phyloP scores from a whole-genome alignment of 169 alveolate genomes.

The Plasmodium yoelii region DNA sequence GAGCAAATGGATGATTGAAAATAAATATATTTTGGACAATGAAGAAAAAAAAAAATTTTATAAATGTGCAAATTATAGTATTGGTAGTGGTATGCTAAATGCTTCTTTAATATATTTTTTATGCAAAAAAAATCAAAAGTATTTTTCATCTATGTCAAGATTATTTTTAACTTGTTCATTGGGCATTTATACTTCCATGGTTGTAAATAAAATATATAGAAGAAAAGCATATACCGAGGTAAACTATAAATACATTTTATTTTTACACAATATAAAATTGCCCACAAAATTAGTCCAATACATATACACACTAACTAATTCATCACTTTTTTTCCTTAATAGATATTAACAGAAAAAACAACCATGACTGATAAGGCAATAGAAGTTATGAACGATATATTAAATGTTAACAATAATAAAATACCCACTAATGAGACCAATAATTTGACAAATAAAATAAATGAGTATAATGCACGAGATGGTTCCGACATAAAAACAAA shows the following conservation, averaged over 20 bases:
- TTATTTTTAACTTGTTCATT: conserved; percentile 54
- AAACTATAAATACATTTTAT: not conserved
- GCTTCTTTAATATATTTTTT: conserved; percentile 50
- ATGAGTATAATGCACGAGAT: conserved; percentile 5
- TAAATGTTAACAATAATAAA: conserved; percentile 35
- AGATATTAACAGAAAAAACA: conserved; percentile 55
- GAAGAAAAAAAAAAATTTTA: conserved; percentile 66
- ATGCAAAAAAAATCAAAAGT: conserved; percentile 46
- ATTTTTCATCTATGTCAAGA: conserved; percentile 43
- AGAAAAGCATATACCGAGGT: conserved; percentile 66
- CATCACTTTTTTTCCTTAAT: not conserved
- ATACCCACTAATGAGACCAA: not conserved
- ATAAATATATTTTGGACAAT: conserved; percentile 53
- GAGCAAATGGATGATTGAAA: conserved; percentile 75
- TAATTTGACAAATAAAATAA: conserved; percentile 6
- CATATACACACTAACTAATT: not conserved
- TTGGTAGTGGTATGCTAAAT: conserved; percentile 52
- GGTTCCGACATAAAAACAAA: conserved; percentile 1
- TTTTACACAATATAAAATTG: not conserved
- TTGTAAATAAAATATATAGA: conserved; percentile 61
- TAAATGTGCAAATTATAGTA: conserved; percentile 68
- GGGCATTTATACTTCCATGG: conserved; percentile 65
- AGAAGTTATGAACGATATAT: conserved; percentile 59
- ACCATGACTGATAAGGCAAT: conserved; percentile 63
- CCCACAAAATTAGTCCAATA: not conserved